These are phyloP conservation scores for Hyphodiscus sp. DNA, from an alignment of 2,329 filamentous ascomycete species.

Conservation along the genomic window DNA sequence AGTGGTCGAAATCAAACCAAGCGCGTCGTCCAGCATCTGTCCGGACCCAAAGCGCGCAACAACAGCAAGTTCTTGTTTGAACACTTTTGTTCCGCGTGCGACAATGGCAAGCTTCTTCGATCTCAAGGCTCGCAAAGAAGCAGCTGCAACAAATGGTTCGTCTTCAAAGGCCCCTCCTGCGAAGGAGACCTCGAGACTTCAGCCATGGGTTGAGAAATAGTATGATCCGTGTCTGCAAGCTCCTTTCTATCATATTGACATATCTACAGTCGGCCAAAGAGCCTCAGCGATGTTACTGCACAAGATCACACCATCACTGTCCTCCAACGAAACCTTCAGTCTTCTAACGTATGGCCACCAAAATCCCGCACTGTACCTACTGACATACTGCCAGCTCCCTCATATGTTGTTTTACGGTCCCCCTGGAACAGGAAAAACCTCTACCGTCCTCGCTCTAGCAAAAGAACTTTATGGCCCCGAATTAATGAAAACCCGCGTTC, in stretches of 20 bases:
- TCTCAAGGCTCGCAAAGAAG: conserved; percentile 81
- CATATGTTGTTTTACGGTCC: conserved; percentile 99
- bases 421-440: conserved; percentile 95
- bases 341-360: conserved; percentile 64
- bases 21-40: not conserved
- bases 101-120: conserved; percentile 90
- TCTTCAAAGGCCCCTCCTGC: conserved; percentile 60
- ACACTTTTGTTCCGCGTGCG: not conserved
- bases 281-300: conserved; percentile 86
- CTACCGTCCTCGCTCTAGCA: conserved; percentile 90
- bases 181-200: conserved; percentile 59
- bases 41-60: not conserved
- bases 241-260: conserved; percentile 26
- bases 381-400: conserved; percentile 55
- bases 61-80: not conserved
- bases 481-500: conserved; percentile 86
- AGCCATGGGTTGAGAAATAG: conserved; percentile 99
- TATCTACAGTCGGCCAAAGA: conserved; percentile 75
- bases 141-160: conserved; percentile 55
- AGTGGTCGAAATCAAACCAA: not conserved
- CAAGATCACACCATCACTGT: conserved; percentile 96
- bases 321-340: conserved; percentile 86
- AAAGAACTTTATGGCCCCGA: conserved; percentile 97
- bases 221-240: conserved; percentile 36
- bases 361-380: not conserved